These are phyloP conservation scores for Ceratocystis harringtonii DNA, from an alignment of 2,329 filamentous ascomycete species.

Conservation along the genomic window DNA sequence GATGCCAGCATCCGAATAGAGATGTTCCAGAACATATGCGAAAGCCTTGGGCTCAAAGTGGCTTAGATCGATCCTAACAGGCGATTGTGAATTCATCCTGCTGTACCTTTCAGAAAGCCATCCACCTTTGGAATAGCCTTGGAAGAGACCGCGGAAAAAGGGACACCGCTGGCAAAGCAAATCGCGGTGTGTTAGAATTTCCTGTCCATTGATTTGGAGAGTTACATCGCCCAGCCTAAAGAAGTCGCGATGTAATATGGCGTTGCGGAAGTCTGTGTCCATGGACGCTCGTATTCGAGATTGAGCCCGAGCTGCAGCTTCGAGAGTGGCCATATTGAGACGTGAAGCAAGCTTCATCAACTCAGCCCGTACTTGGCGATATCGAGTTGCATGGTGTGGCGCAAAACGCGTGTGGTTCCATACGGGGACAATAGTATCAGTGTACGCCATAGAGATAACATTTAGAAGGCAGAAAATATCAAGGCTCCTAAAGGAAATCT, in stretches of 20 bases:
- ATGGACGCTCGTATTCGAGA: conserved; percentile 47
- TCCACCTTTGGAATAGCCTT: conserved; percentile 68
- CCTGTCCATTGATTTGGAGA: conserved; percentile 62
- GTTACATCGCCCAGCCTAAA: conserved; percentile 69
- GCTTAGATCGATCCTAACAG: conserved; percentile 61
- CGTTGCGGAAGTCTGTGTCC: conserved; percentile 53
- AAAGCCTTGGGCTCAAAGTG: conserved; percentile 66
- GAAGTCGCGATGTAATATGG: conserved; percentile 52
- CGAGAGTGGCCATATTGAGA: conserved; percentile 55
- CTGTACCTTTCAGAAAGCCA: conserved; percentile 58
- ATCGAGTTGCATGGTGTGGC: conserved; percentile 51
- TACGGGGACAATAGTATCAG: conserved; percentile 63
- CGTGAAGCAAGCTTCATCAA: conserved; percentile 71
- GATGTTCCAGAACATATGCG: conserved; percentile 57
- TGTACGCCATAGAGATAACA: conserved; percentile 64
- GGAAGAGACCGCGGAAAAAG: conserved; percentile 82
- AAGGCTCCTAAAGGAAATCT: conserved; percentile 41
- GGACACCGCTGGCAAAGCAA: conserved; percentile 72
- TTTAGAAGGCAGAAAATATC: conserved; percentile 72
- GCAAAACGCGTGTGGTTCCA: conserved; percentile 67
- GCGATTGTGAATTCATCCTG: conserved; percentile 21
- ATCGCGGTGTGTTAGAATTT: conserved; percentile 58
- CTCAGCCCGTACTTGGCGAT: conserved; percentile 66
- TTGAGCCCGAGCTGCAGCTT: conserved; percentile 65
- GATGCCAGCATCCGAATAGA: conserved; percentile 71